phyloP scores from a whole-genome alignment of 2,329 filamentous ascomycete species.

The Blastomyces gilchristii region DNA sequence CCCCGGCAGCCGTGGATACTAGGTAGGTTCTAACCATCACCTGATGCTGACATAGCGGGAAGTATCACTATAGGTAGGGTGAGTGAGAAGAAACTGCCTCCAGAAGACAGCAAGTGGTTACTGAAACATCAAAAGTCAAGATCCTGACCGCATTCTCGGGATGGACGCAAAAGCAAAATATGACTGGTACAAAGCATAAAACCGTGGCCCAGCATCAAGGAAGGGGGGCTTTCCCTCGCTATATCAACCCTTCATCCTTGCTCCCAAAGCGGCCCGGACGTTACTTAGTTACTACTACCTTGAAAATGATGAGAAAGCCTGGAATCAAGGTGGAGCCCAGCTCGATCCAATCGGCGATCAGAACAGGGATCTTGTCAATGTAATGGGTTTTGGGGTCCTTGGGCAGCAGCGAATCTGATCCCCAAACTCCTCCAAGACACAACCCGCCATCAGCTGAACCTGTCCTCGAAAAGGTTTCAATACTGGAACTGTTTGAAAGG shows the following conservation, averaged over 20 bases:
- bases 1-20: too few relatives aligned
- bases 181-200: conserved; percentile 6
- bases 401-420: conserved; percentile 17
- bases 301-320: conserved; percentile 14
- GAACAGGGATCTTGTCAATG: conserved; percentile 16
- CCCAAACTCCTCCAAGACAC: conserved; percentile 17
- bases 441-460: conserved; percentile 18
- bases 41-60: not conserved
- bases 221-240: not conserved
- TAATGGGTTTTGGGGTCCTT: conserved; percentile 12
- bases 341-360: conserved; percentile 16
- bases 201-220: not conserved
- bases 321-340: conserved; percentile 13
- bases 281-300: not conserved
- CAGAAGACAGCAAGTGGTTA: not conserved
- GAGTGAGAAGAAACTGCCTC: not conserved
- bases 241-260: not conserved
- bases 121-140: not conserved
- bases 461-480: conserved; percentile 8
- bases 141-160: not conserved
- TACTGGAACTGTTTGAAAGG: not conserved
- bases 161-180: not conserved
- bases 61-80: not conserved
- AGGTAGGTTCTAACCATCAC: not conserved
- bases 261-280: not conserved